Evolutionary conservation across 306 rosid species (phyloP), one percentile per base, ranked within the genome.

Genomic region (Luffa aegyptiaca): DNA sequence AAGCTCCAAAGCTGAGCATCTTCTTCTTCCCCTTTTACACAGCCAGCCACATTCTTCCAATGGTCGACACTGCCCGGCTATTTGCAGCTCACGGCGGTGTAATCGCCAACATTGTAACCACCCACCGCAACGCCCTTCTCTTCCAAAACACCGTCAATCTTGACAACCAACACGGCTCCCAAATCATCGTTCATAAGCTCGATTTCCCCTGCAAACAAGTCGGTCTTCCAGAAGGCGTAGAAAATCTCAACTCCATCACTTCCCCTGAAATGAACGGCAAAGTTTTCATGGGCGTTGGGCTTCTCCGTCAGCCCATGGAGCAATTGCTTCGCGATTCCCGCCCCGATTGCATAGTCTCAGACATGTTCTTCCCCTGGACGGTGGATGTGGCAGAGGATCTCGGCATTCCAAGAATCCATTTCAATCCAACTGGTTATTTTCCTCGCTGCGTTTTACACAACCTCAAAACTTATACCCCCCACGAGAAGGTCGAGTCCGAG

Each of bases 21-120:
- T 68, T 85, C 42, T 85, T 87, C 75, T 73, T 87, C 69, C 90
- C 88, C 5, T 87, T 76, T 45, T 26, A 80, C 1, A 81, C 88
- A 11, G 81, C 84, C 35, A 84, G 90, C n/a, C n/a, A n/a, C n/a
- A n/a, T n/a, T n/a, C n/a, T n/a, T n/a, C n/a, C n/a, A n/a, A n/a
- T n/a, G n/a, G n/a, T n/a, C n/a, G n/a, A n/a, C n/a, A n/a, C n/a
- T n/a, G n/a, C n/a, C n/a, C n/a, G n/a, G n/a, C n/a, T n/a, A n/a
- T n/a, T n/a, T n/a, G n/a, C n/a, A n/a, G n/a, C n/a, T n/a, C n/a
- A n/a, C n/a, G n/a, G n/a, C n/a, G 82, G 76, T 37, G 72, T 85
- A 0, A 81, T 80, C 4, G 83, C 83, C 37, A 83, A 88, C 75
- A 79, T 87, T 2, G n/a, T 85, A 75, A 80, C 87, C 80, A 85